phyloP scores from a whole-genome alignment of 2,329 filamentous ascomycete species.

The Monosporascus sp. region DNA sequence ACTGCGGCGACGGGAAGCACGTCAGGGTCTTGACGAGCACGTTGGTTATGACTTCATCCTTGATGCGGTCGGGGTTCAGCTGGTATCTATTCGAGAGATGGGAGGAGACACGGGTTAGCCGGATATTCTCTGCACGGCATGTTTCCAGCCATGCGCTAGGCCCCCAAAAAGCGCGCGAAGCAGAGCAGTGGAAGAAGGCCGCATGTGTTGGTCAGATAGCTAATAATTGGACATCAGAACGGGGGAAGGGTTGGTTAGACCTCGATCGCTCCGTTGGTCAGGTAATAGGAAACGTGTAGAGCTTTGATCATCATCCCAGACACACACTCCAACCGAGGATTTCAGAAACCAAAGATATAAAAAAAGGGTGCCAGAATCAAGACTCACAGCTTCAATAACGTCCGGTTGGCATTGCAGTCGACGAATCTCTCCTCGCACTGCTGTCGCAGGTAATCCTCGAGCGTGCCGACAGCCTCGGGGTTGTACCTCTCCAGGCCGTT shows the following conservation, averaged over 20 bases:
- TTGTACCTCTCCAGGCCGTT: conserved; percentile 98
- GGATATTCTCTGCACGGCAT: too few relatives aligned
- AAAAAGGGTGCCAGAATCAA: conserved; percentile 5
- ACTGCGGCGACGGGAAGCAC: conserved; percentile 93
- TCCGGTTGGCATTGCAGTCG: conserved; percentile 95
- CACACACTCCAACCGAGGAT: conserved; percentile 9
- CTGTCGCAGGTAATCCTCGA: conserved; percentile 90
- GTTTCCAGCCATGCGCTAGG: too few relatives aligned
- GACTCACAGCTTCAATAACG: conserved; percentile 92
- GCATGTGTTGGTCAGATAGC: conserved; percentile 58
- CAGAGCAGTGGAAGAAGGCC: not conserved
- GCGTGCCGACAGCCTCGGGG: conserved; percentile 86
- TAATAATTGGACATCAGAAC: conserved; percentile 67
- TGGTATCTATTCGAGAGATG: conserved; percentile 66
- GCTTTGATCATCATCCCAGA: conserved; percentile 65
- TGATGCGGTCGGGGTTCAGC: conserved; percentile 97
- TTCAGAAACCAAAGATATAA: conserved; percentile 10
- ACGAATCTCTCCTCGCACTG: conserved; percentile 94
- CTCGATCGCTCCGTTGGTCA: conserved; percentile 54
- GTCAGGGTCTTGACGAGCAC: conserved; percentile 97
- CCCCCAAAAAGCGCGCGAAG: not conserved
- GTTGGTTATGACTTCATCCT: conserved; percentile 97
- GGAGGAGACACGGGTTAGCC: not conserved
- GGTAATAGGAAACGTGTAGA: conserved; percentile 98
- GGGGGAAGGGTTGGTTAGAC: conserved; percentile 47